Evolutionary conservation across 179 eudicot genomes (phyloP), one percentile per base, ranked within the genome.

Genomic region (Heliamphora pulchella): DNA sequence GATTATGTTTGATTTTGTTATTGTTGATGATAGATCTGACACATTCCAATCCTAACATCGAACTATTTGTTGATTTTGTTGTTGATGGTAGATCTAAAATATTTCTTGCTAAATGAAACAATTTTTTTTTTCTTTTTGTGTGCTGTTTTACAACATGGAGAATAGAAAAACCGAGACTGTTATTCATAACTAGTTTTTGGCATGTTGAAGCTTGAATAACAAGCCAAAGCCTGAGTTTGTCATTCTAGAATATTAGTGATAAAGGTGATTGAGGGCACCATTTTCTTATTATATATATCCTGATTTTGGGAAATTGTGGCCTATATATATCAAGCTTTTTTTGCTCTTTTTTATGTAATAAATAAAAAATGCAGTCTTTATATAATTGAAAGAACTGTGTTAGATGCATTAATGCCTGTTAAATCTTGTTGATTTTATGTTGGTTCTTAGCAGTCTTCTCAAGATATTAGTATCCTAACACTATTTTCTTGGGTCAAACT

Each of bases 401-500:
- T 11, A 41, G 46, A 57, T 74, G 22, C 65, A 31, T 10, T 58
- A 75, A n/a, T 75, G 67, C 54, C 54, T 58, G 39, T 8, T 58
- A 51, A 75, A 17, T 75, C 57, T 71, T n/a, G 64, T 20, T 64
- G 43, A 20, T 59, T 64, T 39, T 43, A 67, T 3, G 18, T 59
- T 43, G 41, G 8, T 74, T 75, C 8, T 53, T 65, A 74, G 79
- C 57, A 9, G 41, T 54, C 43, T 53, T 74, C 44, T 51, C 55
- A 39, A 64, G 55, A 64, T 44, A 31, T 59, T 58, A 43, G 70
- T 57, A 13, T 31, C 14, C 59, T 72, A 15, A 69, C 44, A 62
- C 80, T 44, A 47, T 75, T 51, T 75, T 66, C 53, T 46, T 63
- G 62, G 44, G 57, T n/a, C 39, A 18, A 48, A n/a, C 48, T 66